Conservation (phyloP, 257 asterid species). For the Avicennia marina region DNA sequence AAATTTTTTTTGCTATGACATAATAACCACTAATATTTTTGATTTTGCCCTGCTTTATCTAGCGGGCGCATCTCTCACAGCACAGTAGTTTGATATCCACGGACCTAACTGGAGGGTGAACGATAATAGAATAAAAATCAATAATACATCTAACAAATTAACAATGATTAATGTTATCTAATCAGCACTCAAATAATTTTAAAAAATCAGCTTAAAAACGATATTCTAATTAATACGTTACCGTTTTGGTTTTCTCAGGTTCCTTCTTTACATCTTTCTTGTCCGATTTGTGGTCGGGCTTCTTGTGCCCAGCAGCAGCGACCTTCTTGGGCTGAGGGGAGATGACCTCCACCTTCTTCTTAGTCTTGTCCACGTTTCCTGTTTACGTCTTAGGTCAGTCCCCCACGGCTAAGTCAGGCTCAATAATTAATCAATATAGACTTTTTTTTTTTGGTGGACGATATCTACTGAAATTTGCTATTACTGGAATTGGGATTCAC, state of each 20-base stretch:
- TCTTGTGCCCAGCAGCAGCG: conserved; percentile 22
- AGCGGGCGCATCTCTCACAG: conserved; percentile 86
- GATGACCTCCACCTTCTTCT: conserved; percentile 76
- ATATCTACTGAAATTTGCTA: no score
- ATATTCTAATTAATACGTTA: not conserved
- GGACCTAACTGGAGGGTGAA: conserved; percentile 53
- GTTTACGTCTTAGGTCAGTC: no score
- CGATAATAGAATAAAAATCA: not conserved
- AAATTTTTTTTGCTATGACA: no score
- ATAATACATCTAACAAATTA: not conserved
- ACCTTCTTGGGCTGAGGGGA: conserved; percentile 72
- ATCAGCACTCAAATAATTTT: no score
- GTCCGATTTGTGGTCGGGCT: conserved; percentile 33
- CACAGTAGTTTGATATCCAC: conserved; percentile 72
- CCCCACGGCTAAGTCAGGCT: no score
- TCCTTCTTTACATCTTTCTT: conserved; percentile 43
- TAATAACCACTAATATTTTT: conserved; percentile 69
- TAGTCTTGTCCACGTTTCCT: conserved; percentile 84
- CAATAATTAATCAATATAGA: no score
- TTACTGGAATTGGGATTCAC: no score
- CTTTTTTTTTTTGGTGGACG: no score
- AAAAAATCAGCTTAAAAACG: no score
- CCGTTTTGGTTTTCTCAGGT: conserved; percentile 67
- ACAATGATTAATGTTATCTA: not conserved
- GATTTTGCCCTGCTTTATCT: conserved; percentile 48